Conservation (phyloP, 148 eudicot genomes). For the Rhododendron ovatum region DNA sequence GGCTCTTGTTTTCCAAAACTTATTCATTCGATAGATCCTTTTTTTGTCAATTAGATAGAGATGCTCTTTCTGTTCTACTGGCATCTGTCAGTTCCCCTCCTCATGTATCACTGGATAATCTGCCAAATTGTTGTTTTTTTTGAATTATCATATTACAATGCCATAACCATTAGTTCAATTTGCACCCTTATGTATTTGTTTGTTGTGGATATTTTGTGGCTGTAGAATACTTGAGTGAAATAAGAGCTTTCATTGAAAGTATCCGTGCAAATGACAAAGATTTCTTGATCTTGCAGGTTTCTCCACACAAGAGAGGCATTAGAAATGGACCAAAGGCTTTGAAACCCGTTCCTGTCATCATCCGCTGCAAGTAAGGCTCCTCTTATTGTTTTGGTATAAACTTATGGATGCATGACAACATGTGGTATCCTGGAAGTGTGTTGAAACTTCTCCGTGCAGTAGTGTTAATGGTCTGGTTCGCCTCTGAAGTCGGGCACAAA, state of each 20-base stretch:
- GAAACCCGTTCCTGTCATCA: constrained; percentile 83
- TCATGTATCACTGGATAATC: not conserved
- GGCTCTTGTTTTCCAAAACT: not conserved
- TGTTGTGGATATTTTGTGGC: not conserved
- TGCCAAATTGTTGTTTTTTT: not conserved
- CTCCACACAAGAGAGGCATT: constrained; percentile 70
- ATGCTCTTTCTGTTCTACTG: not conserved
- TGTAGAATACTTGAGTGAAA: not conserved
- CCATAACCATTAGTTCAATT: not conserved
- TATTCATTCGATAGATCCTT: not conserved
- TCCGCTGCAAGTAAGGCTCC: constrained; percentile 77
- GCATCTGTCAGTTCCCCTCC: not conserved
- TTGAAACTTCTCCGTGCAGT: not conserved
- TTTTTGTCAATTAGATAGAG: not conserved
- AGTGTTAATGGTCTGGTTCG: not conserved
- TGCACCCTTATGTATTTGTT: not conserved
- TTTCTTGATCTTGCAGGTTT: constrained; percentile 39
- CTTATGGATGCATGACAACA: not conserved
- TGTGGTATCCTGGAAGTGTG: not conserved
- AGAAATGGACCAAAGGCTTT: constrained; percentile 93
- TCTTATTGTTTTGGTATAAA: not conserved
- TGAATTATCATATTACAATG: not conserved
- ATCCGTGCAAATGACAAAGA: not conserved
- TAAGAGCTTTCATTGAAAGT: not conserved
- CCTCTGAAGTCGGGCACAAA: not conserved